A percentile compares a stretch with the other conserved stretches of the same genome.
Conservation (phyloP, 257 asterid species). For the Solanum megistacrolobum region DNA sequence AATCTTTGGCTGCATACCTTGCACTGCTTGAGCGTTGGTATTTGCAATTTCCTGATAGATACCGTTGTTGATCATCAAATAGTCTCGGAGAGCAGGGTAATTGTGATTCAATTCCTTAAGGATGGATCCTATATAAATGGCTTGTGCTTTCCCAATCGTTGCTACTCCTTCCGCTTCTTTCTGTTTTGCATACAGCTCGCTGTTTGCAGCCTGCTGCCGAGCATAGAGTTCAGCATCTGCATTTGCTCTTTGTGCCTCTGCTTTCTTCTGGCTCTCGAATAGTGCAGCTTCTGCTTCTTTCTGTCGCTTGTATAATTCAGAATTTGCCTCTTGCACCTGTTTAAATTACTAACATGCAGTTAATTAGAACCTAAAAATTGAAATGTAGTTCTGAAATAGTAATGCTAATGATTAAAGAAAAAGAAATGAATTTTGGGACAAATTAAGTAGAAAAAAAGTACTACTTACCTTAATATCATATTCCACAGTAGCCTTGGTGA, state of each 20-base stretch:
- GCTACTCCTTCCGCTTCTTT: slow-evolving; percentile 6
- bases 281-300: slow-evolving; percentile 3
- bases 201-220: neutral
- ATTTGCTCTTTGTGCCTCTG: slow-evolving; percentile 2
- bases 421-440: neutral
- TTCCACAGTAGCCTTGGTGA: slow-evolving; percentile 6
- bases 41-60: slow-evolving; percentile 1
- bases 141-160: slow-evolving; percentile 5
- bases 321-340: slow-evolving; percentile 10
- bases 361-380: no score
- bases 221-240: slow-evolving; percentile 2
- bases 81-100: slow-evolving; percentile 4
- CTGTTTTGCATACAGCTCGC: neutral
- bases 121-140: neutral
- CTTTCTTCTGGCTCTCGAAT: slow-evolving; percentile 4
- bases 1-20: slow-evolving; percentile 4
- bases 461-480: slow-evolving; percentile 3
- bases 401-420: no score
- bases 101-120: neutral
- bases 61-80: slow-evolving; percentile 5
- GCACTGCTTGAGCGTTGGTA: slow-evolving; percentile 1
- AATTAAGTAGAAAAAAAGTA: neutral
- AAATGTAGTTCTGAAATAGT: no score
- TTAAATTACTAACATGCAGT: no score
- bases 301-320: slow-evolving; percentile 1